Conservation (phyloP, 768 basidiomycete species). For the Rhodosporidiobolus odoratus region DNA sequence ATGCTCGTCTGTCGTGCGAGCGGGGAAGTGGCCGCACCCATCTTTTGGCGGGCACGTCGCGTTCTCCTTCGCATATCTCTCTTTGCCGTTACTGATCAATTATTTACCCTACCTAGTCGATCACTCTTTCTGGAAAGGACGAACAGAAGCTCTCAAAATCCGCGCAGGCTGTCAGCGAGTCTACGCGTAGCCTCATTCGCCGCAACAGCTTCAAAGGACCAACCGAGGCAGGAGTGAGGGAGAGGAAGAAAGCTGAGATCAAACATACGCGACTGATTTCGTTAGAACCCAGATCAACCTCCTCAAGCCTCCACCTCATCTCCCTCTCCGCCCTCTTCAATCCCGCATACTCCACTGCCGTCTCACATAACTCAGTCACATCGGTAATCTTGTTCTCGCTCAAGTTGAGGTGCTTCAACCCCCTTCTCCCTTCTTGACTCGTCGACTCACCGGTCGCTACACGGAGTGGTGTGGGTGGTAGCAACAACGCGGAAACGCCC, state of each 20-base stretch:
- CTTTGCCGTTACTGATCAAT: background rate
- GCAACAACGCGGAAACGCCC: conserved; percentile 5
- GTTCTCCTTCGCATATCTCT: background rate
- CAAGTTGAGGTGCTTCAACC: conserved; percentile 5
- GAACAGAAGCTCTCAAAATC: background rate
- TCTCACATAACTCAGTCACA: background rate
- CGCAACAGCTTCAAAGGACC: too few species aligned
- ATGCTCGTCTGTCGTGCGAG: background rate
- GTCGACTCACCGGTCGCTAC: too few species aligned
- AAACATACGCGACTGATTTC: conserved; percentile 16
- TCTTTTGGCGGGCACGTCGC: background rate
- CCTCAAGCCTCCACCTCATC: conserved; percentile 14
- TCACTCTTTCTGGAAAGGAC: background rate
- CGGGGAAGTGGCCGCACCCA: background rate
- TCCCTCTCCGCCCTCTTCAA: background rate
- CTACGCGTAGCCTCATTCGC: too few species aligned
- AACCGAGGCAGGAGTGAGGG: background rate
- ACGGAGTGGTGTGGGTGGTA: background rate
- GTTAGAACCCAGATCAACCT: conserved; percentile 20
- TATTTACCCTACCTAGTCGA: background rate
- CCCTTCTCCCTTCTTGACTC: too few species aligned
- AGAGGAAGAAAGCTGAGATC: background rate
- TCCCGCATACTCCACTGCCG: background rate
- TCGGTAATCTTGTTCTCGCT: conserved; percentile 15
- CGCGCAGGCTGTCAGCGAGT: background rate